Conservation (phyloP, 768 basidiomycete genomes). For the Tricholoma hemisulphureum region DNA sequence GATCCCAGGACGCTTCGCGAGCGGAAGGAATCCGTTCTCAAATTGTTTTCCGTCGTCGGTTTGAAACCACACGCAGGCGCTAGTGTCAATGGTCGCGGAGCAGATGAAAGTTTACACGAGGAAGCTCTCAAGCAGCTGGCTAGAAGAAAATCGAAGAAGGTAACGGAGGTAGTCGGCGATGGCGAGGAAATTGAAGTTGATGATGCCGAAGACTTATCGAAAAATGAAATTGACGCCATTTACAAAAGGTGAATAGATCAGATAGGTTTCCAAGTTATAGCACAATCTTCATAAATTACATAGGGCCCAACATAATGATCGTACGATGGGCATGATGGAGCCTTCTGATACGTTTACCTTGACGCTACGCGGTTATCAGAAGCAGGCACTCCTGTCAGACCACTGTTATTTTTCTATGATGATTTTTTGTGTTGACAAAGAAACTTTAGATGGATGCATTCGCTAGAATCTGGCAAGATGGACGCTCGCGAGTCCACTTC, state of each 20-base stretch:
- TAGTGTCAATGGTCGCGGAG: constrained; percentile 30
- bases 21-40: constrained; percentile 71
- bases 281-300: neutral
- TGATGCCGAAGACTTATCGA: constrained; percentile 76
- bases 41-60: constrained; percentile 70
- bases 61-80: constrained; percentile 62
- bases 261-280: neutral
- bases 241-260: constrained; percentile 67
- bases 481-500: constrained; percentile 68
- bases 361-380: constrained; percentile 83
- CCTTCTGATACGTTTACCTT: constrained; percentile 75
- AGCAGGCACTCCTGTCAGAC: constrained; percentile 79
- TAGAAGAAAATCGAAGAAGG: constrained; percentile 40
- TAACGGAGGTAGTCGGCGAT: constrained; percentile 73
- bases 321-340: constrained; percentile 74
- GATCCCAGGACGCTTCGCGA: constrained; percentile 57
- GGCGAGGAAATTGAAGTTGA: constrained; percentile 84
- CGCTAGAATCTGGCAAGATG: constrained; percentile 72
- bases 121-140: constrained; percentile 43
- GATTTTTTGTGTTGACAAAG: neutral
- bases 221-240: constrained; percentile 78
- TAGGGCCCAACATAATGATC: constrained; percentile 85
- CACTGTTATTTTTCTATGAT: neutral
- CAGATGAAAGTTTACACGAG: constrained; percentile 35
- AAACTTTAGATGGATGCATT: constrained; percentile 79